Conservation (phyloP, 2,329 filamentous ascomycete genomes). For the Leptographium radiaticola region DNA sequence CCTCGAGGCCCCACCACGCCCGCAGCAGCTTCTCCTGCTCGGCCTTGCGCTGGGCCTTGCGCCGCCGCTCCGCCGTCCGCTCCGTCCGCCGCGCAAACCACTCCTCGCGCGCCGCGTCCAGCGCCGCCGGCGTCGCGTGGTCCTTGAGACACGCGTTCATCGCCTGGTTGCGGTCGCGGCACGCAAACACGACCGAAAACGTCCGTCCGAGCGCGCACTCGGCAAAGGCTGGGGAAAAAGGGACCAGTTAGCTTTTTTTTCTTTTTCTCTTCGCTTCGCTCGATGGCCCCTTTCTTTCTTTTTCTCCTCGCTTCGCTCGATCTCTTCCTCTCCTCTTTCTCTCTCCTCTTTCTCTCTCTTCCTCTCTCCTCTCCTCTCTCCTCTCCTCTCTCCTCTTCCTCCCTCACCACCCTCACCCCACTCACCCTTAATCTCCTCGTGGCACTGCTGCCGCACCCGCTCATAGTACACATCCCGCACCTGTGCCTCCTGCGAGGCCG, state of each 20-base stretch:
- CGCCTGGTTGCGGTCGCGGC: conserved; percentile 60
- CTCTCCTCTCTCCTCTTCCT: background rate
- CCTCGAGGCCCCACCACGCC: conserved; percentile 50
- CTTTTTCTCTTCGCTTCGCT: background rate
- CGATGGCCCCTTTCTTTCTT: background rate
- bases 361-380: background rate
- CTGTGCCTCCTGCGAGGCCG: conserved; percentile 67
- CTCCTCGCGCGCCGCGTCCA: conserved; percentile 81
- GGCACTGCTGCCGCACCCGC: conserved; percentile 63
- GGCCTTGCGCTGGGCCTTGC: conserved; percentile 42
- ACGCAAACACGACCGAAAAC: conserved; percentile 76
- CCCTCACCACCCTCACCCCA: background rate
- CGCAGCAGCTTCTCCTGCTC: conserved; percentile 53
- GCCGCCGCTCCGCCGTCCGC: conserved; percentile 53
- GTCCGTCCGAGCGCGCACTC: conserved; percentile 79
- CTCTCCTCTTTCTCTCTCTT: background rate
- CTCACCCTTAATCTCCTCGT: conserved; percentile 60
- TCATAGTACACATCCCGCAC: conserved; percentile 72
- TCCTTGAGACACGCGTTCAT: conserved; percentile 94
- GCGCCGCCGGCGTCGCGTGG: conserved; percentile 71
- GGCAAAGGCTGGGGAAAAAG: conserved; percentile 58
- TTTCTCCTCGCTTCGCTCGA: too few species aligned
- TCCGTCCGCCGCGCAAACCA: conserved; percentile 76
- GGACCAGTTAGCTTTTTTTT: background rate
- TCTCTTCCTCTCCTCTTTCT: background rate